These are phyloP conservation scores for Sugiyamaella paludigena DNA, from an alignment of 1,139 yeast genomes.

Conservation along the genomic window DNA sequence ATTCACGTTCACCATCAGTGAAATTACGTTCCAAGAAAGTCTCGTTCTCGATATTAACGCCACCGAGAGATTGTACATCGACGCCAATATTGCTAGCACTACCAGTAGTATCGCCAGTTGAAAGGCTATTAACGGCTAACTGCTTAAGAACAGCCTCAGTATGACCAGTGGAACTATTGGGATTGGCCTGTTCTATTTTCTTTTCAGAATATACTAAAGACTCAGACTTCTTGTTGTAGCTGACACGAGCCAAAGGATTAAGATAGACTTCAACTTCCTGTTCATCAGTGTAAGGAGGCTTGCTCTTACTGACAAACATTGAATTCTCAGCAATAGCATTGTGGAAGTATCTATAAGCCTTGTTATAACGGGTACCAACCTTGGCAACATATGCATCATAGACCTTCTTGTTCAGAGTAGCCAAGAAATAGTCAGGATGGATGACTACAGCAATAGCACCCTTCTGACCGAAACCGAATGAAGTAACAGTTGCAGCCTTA, in stretches of 20 bases:
- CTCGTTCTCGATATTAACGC: slow-evolving; percentile 78
- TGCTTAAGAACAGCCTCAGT: slow-evolving; percentile 43
- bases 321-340: slow-evolving; percentile 89
- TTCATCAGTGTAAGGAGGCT: slow-evolving; percentile 87
- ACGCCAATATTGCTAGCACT: slow-evolving; percentile 81
- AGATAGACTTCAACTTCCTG: slow-evolving; percentile 87
- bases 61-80: slow-evolving; percentile 85
- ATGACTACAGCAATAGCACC: slow-evolving; percentile 94
- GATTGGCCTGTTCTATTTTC: slow-evolving; percentile 34
- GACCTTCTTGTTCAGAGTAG: slow-evolving; percentile 67
- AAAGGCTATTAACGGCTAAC: slow-evolving; percentile 41
- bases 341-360: slow-evolving; percentile 94
- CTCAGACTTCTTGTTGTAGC: slow-evolving; percentile 48
- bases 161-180: slow-evolving; percentile 35
- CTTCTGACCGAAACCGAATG: slow-evolving; percentile 99
- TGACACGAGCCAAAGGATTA: slow-evolving; percentile 91
- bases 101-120: slow-evolving; percentile 38
- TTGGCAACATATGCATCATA: slow-evolving; percentile 68
- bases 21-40: slow-evolving; percentile 92
- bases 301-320: slow-evolving; percentile 88
- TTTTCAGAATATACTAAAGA: slow-evolving; percentile 50
- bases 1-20: slow-evolving; percentile 72
- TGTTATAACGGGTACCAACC: slow-evolving; percentile 80
- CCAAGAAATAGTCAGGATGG: slow-evolving; percentile 91
- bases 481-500: slow-evolving; percentile 94